Base-by-base conservation (phyloP, 2,329 filamentous ascomycete species). In the Paracorniculantispora psalliotae region DNA sequence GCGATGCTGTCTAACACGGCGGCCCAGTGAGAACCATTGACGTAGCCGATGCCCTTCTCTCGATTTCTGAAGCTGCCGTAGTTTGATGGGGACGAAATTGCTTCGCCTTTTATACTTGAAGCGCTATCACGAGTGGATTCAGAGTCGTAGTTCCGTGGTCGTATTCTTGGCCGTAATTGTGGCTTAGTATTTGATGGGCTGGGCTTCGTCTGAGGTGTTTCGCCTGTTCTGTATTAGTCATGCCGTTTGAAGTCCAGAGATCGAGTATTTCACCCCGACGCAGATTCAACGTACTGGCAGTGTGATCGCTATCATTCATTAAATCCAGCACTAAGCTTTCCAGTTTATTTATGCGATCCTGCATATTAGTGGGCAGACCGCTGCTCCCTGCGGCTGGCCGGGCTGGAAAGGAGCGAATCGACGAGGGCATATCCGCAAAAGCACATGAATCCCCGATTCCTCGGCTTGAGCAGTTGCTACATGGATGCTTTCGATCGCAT, bases 1-100 rank as follows among this genome's bases (percentile, higher is more conserved):
- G 73, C 66, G 25, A 78, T 76, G 30, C 68, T 67, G 35, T 77
- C 72, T 3, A 77, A 64, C 1, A 78, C 67, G 15, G 75, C 71
- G 8, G 71, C 68, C 75, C 75, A 78, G 57, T 78, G 76, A 8
- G 66, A 67, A 23, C 70, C 65, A 21, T 67, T 63, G 12, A 75
- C 71, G 35, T 78, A 78, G 30, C 61, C 63, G 1, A 64, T 61
- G 1, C 64, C 72, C 47, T 54, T 63, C 15, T 53, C 58, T 19
- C 26, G 65, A 13, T 67, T 53, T 0, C 63, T 67, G 57, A 77
- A 67, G 47, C 65, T 75, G 0, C 72, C 72, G 21, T 61, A 64
- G 3, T 74, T 70, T 0, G 71, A 67, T 0, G 59, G 59, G 3
- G 23, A 49, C 13, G 44, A 57, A 13, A 17, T 48, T 13, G 33